These are phyloP conservation scores for Leptodermis oblonga DNA, from an alignment of 257 asterid genomes.

Conservation along the genomic window DNA sequence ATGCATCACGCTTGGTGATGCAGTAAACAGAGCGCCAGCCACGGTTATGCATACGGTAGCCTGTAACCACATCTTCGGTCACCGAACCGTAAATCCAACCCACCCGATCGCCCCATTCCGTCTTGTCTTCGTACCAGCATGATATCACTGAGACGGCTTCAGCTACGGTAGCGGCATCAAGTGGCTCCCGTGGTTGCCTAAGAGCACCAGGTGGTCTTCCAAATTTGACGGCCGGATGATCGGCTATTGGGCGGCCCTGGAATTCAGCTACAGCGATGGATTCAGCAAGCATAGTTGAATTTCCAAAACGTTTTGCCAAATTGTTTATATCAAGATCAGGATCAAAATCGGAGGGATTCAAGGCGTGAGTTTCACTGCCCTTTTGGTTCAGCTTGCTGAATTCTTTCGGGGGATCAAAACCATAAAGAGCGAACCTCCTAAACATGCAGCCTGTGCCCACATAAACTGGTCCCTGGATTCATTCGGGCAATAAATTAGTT, in stretches of 20 bases:
- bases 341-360: conserved; percentile 33
- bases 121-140: conserved; percentile 40
- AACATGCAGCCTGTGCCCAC: conserved; percentile 42
- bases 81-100: conserved; percentile 45
- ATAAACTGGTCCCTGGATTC: conserved; percentile 40
- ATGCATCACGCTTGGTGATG: conserved; percentile 26
- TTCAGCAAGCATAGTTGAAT: conserved; percentile 35
- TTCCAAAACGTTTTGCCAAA: conserved; percentile 38
- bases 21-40: conserved; percentile 44
- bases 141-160: conserved; percentile 38
- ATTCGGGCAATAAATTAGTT: conserved; percentile 16
- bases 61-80: conserved; percentile 37
- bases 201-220: conserved; percentile 45
- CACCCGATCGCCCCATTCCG: conserved; percentile 34
- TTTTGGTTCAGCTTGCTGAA: conserved; percentile 3
- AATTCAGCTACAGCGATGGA: conserved; percentile 43
- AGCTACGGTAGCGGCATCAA: conserved; percentile 45
- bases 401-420: conserved; percentile 27
- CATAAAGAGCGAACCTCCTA: conserved; percentile 33
- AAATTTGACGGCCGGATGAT: conserved; percentile 48
- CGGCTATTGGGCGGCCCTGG: conserved; percentile 47
- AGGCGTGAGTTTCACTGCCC: conserved; percentile 28
- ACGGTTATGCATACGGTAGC: conserved; percentile 38
- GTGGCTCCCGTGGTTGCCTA: conserved; percentile 32
- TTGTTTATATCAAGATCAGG: conserved; percentile 34